phyloP scores from a whole-genome alignment of 2,329 filamentous ascomycete species.

The Balansia obtecta region DNA sequence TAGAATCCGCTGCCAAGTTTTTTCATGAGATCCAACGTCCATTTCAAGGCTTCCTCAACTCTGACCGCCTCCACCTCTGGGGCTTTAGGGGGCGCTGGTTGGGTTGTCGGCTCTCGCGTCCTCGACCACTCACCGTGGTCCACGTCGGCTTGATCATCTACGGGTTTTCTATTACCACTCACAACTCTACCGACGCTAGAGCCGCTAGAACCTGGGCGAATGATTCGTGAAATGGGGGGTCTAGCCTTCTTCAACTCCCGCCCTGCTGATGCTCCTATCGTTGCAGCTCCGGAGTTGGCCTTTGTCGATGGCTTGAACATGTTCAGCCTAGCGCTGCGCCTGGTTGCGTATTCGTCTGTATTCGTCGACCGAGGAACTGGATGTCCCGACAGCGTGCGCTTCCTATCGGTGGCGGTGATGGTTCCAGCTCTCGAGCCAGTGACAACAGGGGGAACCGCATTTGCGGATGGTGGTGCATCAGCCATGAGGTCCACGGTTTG shows the following conservation, averaged over 20 bases:
- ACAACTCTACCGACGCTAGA: conserved; percentile 75
- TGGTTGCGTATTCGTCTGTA: conserved; percentile 44
- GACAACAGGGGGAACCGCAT: conserved; percentile 25
- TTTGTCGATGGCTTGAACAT: conserved; percentile 59
- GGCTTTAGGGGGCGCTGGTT: conserved; percentile 25
- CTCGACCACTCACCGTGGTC: conserved; percentile 51
- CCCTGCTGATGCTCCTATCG: conserved; percentile 43
- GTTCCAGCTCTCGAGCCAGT: conserved; percentile 17
- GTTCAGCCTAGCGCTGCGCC: conserved; percentile 60
- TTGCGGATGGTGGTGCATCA: conserved; percentile 27
- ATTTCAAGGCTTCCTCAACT: conserved; percentile 63
- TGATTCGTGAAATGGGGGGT: conserved; percentile 52
- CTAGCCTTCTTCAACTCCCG: conserved; percentile 76
- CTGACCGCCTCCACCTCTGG: conserved; percentile 44
- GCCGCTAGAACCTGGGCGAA: conserved; percentile 52
- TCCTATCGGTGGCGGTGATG: conserved; percentile 51
- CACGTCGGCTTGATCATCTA: conserved; percentile 54
- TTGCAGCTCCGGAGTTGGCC: conserved; percentile 43
- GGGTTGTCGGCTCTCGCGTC: conserved; percentile 29
- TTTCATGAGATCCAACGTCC: conserved; percentile 67
- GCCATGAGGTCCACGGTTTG: conserved; percentile 24
- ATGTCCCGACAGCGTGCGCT: conserved; percentile 87
- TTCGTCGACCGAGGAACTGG: conserved; percentile 40
- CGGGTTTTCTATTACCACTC: conserved; percentile 75
- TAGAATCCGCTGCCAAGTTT: conserved; percentile 75